Conservation (phyloP, 1,284 basidiomycete species). For the Heterobasidion parviporum region DNA sequence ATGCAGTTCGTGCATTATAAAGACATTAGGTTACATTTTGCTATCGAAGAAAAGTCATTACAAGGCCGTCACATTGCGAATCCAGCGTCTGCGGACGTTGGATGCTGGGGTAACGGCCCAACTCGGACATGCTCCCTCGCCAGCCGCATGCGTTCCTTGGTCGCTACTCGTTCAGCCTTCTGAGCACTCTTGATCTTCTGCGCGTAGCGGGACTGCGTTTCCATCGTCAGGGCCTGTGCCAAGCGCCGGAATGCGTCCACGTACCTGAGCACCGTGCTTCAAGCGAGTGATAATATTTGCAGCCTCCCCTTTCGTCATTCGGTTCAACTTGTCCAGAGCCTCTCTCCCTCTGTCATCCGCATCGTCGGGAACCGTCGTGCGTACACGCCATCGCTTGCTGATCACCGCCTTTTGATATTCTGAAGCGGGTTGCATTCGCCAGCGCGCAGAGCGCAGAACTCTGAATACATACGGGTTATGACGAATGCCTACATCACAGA, state of each 20-base stretch:
- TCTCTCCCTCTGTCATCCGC: slow-evolving; percentile 6
- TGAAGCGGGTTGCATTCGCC: slow-evolving; percentile 66
- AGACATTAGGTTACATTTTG: not conserved
- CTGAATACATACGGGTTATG: slow-evolving; percentile 26
- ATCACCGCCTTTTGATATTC: slow-evolving; percentile 58
- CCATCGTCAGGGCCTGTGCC: not conserved
- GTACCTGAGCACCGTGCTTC: slow-evolving; percentile 69
- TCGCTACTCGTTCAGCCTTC: slow-evolving; percentile 24
- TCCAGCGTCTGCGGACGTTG: too few species aligned
- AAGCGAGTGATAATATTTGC: slow-evolving; percentile 70
- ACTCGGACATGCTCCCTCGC: slow-evolving; percentile 51
- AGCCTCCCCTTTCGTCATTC: slow-evolving; percentile 70
- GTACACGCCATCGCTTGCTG: slow-evolving; percentile 46
- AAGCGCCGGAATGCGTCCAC: slow-evolving; percentile 2
- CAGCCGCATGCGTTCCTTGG: slow-evolving; percentile 40
- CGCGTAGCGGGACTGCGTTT: slow-evolving; percentile 43
- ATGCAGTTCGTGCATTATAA: too few species aligned
- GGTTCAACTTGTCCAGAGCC: slow-evolving; percentile 24
- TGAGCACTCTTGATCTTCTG: slow-evolving; percentile 38
- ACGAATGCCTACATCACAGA: not conserved
- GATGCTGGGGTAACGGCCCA: slow-evolving; percentile 34
- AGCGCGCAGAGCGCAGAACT: slow-evolving; percentile 57
- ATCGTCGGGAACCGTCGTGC: slow-evolving; percentile 8
- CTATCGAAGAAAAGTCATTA: not conserved
- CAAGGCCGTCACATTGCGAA: not conserved